phyloP scores from a whole-genome alignment of 176 grass and related monocot species.

The Stipa capillata region DNA sequence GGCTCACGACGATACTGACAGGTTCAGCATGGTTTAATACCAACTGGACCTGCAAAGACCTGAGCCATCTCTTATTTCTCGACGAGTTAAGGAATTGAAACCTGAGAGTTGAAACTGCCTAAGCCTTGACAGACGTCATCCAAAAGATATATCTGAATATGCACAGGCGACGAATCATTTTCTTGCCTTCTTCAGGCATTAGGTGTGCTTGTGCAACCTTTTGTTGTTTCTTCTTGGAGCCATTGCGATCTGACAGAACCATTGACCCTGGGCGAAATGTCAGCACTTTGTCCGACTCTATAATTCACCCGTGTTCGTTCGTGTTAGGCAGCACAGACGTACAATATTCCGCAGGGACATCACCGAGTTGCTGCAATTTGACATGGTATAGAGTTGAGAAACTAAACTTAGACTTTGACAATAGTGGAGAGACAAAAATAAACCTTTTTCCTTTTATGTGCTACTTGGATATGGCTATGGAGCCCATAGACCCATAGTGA shows the following conservation, averaged over 20 bases:
- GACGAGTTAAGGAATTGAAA: background rate
- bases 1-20: background rate
- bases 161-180: background rate
- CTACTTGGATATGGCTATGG: background rate
- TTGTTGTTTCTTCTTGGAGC: background rate
- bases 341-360: background rate
- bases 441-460: no score
- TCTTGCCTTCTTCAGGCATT: background rate
- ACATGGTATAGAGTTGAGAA: no score
- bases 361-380: conserved; percentile 1
- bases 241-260: no score
- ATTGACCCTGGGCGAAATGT: background rate
- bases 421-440: no score
- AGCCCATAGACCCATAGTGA: background rate
- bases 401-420: no score
- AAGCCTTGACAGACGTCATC: background rate
- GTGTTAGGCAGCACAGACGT: no score
- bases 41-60: background rate
- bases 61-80: background rate
- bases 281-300: background rate
- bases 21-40: background rate
- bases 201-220: background rate
- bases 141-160: background rate
- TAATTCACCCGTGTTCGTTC: conserved; percentile 29
- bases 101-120: background rate